Base-by-base conservation (phyloP, 129 eudicot genomes). In the Flaveria trinervia region DNA sequence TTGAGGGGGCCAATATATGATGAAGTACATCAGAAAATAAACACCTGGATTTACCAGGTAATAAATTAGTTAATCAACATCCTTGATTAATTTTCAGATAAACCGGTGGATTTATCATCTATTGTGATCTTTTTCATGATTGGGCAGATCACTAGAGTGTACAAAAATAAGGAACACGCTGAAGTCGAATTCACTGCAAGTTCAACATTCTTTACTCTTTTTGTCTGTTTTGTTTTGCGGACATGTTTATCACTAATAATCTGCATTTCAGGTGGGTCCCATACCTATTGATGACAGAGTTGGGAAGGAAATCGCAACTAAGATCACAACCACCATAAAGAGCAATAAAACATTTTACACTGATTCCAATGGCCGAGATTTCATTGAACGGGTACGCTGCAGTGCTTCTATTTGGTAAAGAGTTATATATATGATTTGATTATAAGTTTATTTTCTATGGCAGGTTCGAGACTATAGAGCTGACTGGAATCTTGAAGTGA, bases 401-500 rank as follows among this genome's bases (percentile, higher is more conserved):
- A 5, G 41, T 36, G 41, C 41, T 36, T 36, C 41, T 36, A 36
- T 36, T 36, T 36, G 41, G 41, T 36, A 36, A 36, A 36, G 41
- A 36, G 41, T 36, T 36, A 36, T 0, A 36, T 36, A 36, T 36
- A 5, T 36, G 33, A 22, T 59, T 20, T 55, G 62, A 14, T 59
- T 14, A 59, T 23, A 39, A 68, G 64, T 61, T 36, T 43, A 12
- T 70, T 60, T 73, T 72, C 45, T 70, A 70, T 81, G 56, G 48
- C 89, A 94, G 97, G 86, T 94, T 84, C 91, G 96, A 79, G 93
- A 94, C 85, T 91, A 87, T 54, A 87, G 98, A 83, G 77, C 92
- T 65, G 97, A 94, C 73, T 94, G 98, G 98, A 67, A 87, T 62
- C 92, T 94, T 83, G 85, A 94, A 94, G 97, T 94, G 59, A 87